phyloP scores from a whole-genome alignment of 2,329 filamentous ascomycete genomes.

The Aspergillus phoenicis region DNA sequence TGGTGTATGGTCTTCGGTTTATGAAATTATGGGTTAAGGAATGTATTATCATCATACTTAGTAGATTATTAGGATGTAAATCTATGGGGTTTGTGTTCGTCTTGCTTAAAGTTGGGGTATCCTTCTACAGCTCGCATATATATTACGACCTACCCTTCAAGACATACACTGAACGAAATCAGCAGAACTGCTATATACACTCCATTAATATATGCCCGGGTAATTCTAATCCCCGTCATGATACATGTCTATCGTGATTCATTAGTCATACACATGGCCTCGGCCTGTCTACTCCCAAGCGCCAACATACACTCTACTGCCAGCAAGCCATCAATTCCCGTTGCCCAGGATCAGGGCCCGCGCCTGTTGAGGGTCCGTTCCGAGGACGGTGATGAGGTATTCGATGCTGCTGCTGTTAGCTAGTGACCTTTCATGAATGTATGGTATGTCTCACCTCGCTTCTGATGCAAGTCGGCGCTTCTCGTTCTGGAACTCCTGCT shows the following conservation, averaged over 20 bases:
- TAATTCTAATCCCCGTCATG: background rate
- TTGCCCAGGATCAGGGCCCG: constrained; percentile 44
- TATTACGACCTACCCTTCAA: background rate
- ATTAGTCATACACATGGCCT: constrained; percentile 38
- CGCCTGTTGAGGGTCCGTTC: constrained; percentile 58
- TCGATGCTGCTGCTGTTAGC: constrained; percentile 54
- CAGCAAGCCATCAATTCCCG: constrained; percentile 18
- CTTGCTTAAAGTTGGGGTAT: too few relatives aligned
- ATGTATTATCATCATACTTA: too few relatives aligned
- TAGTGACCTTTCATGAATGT: constrained; percentile 7
- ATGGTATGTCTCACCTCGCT: constrained; percentile 63
- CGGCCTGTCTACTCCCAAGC: background rate
- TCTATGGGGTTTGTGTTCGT: too few relatives aligned
- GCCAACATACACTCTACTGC: constrained; percentile 1
- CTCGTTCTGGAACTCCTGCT: constrained; percentile 72
- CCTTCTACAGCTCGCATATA: too few relatives aligned
- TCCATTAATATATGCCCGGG: background rate
- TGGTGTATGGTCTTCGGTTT: too few relatives aligned
- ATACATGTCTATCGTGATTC: constrained; percentile 45
- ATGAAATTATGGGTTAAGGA: too few relatives aligned
- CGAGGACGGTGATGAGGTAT: constrained; percentile 66
- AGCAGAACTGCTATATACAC: background rate
- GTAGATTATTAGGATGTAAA: accelerated
- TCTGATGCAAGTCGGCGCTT: constrained; percentile 68
- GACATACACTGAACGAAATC: background rate